phyloP scores from a whole-genome alignment of 169 alveolate genomes.

The Plasmodium reichenowi region DNA sequence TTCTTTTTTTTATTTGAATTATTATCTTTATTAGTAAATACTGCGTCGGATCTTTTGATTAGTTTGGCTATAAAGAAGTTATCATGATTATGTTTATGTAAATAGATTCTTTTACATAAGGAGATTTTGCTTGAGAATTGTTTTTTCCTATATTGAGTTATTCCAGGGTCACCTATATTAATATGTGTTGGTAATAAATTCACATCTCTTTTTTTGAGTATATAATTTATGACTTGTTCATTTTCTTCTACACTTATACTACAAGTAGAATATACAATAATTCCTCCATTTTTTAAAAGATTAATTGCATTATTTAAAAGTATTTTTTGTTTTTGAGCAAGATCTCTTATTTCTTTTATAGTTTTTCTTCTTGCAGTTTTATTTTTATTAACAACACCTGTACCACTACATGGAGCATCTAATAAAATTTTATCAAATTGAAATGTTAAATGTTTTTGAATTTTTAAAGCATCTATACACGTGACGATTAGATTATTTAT shows the following conservation, averaged over 20 bases:
- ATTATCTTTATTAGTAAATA: conserved; percentile 67
- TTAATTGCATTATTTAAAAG: conserved; percentile 95
- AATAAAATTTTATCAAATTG: conserved; percentile 94
- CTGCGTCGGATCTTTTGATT: conserved; percentile 92
- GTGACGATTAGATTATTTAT: conserved; percentile 93
- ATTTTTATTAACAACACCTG: conserved; percentile 97
- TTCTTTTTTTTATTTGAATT: not conserved
- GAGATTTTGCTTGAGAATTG: conserved; percentile 92
- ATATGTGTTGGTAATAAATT: conserved; percentile 83
- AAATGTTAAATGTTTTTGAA: conserved; percentile 87
- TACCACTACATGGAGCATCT: conserved; percentile 98
- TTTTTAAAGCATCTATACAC: conserved; percentile 94
- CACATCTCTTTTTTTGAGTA: conserved; percentile 92
- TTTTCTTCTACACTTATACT: conserved; percentile 97
- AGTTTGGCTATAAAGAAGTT: conserved; percentile 98
- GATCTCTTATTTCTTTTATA: conserved; percentile 92
- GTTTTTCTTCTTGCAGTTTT: conserved; percentile 94
- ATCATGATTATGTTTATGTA: conserved; percentile 97
- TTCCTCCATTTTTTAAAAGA: conserved; percentile 96
- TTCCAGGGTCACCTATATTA: conserved; percentile 94
- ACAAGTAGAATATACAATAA: conserved; percentile 97
- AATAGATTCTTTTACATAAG: conserved; percentile 92
- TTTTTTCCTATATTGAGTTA: conserved; percentile 92
- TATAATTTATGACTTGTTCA: conserved; percentile 96
- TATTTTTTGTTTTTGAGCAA: conserved; percentile 95